Conservation (phyloP, 257 asterid genomes). For the Capsicum pubescens region DNA sequence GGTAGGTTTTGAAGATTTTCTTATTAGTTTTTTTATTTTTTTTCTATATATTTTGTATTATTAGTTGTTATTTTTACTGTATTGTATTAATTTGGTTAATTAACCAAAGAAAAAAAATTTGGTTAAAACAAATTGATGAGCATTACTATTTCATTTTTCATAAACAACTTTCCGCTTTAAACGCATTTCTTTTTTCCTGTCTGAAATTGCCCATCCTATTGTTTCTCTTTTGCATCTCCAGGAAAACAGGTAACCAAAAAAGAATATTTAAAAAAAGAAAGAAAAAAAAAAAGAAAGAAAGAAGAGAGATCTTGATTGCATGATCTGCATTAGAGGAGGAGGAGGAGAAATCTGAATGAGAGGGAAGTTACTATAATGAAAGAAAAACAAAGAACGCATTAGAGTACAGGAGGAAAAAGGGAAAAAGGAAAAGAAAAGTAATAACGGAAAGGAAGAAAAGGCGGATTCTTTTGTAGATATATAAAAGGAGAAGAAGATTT, state of each 20-base stretch:
- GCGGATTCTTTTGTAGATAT: background rate
- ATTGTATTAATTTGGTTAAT: background rate
- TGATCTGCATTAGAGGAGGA: conserved; percentile 21
- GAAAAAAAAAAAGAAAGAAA: background rate
- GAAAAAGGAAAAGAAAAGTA: background rate
- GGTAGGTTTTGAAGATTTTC: background rate
- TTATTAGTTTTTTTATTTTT: background rate
- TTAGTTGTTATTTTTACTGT: background rate
- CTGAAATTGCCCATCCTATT: conserved; percentile 29
- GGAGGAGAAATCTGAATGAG: conserved; percentile 17
- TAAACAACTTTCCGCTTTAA: conserved; percentile 31
- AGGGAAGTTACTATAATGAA: background rate
- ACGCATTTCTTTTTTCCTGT: conserved; percentile 32
- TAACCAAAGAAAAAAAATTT: background rate
- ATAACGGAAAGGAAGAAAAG: background rate
- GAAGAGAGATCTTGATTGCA: conserved; percentile 7
- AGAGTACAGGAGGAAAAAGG: conserved; percentile 6
- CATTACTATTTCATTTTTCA: conserved; percentile 20
- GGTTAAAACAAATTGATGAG: conserved; percentile 5
- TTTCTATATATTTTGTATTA: background rate
- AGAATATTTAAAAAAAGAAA: too few relatives aligned
- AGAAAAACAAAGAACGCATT: background rate
- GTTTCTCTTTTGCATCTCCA: conserved; percentile 20
- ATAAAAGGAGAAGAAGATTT: background rate
- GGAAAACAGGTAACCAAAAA: background rate